Percentiles rank a stretch among this genome's conserved stretches.
These are phyloP conservation scores for Bruguiera sexangula DNA, from an alignment of 345 rosid species.

Conservation along the genomic window DNA sequence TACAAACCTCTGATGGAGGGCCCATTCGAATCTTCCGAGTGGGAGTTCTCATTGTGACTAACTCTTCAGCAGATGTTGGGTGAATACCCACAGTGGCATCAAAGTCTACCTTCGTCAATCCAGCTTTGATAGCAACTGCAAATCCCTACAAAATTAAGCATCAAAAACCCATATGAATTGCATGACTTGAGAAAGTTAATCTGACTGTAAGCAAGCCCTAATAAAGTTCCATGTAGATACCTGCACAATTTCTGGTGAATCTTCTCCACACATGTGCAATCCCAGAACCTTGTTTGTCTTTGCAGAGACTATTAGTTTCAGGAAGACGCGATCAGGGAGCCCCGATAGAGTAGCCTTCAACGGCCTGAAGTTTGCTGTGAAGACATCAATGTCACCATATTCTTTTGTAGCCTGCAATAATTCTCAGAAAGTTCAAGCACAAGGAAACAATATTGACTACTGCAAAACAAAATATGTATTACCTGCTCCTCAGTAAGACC, in stretches of 20 bases:
- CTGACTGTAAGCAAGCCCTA: not conserved
- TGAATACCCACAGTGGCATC: slow-evolving; percentile 91
- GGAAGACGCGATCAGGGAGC: slow-evolving; percentile 79
- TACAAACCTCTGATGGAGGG: slow-evolving; percentile 64
- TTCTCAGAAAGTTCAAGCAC: slow-evolving; percentile 11
- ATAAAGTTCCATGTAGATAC: slow-evolving; percentile 23
- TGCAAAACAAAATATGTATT: slow-evolving; percentile 1
- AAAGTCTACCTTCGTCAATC: slow-evolving; percentile 81
- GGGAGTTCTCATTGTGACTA: slow-evolving; percentile 87
- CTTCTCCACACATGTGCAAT: slow-evolving; percentile 91
- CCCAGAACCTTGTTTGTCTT: slow-evolving; percentile 71
- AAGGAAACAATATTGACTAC: slow-evolving; percentile 12
- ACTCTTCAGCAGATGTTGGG: slow-evolving; percentile 89
- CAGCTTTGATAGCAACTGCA: slow-evolving; percentile 92
- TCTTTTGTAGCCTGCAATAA: slow-evolving; percentile 67
- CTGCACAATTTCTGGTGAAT: slow-evolving; percentile 87
- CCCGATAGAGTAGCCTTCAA: slow-evolving; percentile 92
- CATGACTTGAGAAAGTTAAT: not conserved
- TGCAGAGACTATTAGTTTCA: slow-evolving; percentile 87
- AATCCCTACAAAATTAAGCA: slow-evolving; percentile 57
- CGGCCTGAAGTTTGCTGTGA: slow-evolving; percentile 85
- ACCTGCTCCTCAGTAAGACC: slow-evolving; percentile 95
- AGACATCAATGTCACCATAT: slow-evolving; percentile 75
- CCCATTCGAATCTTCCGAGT: slow-evolving; percentile 61
- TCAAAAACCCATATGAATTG: not conserved